These are phyloP conservation scores for Olyra latifolia DNA, from an alignment of 176 grass and related monocot genomes.

Conservation along the genomic window DNA sequence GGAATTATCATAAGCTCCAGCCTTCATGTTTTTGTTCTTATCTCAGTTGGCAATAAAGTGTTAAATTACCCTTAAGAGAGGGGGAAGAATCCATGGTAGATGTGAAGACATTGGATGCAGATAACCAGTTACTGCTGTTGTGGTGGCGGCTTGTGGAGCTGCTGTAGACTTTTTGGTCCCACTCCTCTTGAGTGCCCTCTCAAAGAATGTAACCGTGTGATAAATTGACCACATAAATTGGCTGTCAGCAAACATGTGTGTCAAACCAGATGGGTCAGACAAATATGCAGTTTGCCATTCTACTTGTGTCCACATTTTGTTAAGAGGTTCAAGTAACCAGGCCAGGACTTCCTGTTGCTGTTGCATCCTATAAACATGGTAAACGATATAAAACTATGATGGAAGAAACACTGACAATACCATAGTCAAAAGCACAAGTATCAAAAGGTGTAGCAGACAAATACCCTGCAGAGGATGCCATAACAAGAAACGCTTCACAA, in stretches of 20 bases:
- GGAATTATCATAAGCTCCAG: background rate
- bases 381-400: constrained; percentile 29
- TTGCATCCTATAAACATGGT: constrained; percentile 63
- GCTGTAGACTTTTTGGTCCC: constrained; percentile 69
- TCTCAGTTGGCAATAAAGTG: constrained; percentile 18
- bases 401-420: constrained; percentile 19
- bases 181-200: constrained; percentile 91
- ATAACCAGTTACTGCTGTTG: constrained; percentile 43
- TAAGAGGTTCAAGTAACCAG: constrained; percentile 92
- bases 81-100: constrained; percentile 94
- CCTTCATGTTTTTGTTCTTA: background rate
- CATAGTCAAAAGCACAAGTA: background rate
- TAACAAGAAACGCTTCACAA: constrained; percentile 97
- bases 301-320: constrained; percentile 79
- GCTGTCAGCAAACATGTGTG: constrained; percentile 61
- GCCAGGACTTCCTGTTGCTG: constrained; percentile 96
- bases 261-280: constrained; percentile 74
- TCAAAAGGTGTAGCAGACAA: constrained; percentile 25
- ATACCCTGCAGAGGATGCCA: constrained; percentile 92
- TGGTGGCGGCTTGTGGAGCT: constrained; percentile 41
- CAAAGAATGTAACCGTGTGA: constrained; percentile 91
- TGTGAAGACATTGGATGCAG: constrained; percentile 87
- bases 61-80: constrained; percentile 81
- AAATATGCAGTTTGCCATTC: constrained; percentile 97
- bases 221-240: constrained; percentile 99